Base-by-base conservation (phyloP, 2,329 filamentous ascomycete genomes). In the Fusarium sp. region DNA sequence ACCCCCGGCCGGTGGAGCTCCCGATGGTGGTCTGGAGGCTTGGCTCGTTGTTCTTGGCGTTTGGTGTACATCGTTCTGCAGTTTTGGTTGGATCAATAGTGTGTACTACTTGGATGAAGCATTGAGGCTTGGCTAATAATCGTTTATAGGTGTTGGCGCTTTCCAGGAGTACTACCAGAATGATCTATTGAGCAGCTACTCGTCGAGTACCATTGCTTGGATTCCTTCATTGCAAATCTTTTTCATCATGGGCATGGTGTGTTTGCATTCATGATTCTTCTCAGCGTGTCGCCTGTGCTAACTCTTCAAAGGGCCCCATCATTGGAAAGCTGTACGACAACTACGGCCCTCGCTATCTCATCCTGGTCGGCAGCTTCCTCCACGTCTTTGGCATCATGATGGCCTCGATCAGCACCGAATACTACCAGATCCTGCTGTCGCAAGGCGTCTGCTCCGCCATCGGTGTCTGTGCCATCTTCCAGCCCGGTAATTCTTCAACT, bases 321-420 rank as follows among this genome's bases (percentile, higher is more conserved):
- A 84, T 90, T n/a, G 91, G 91, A 3, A 85, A 83, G 34, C 61
- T 91, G 0, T 92, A 86, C 70, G 91, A 93, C 72, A 87, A 82
- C 60, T 87, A 89, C 60, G 91, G 91, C 0, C 89, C 90, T 0
- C 84, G 86, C 30, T 84, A 80, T 48, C 78, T 92, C 1, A 75
- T 91, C 2, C 36, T 88, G 1, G 74, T 76, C 12, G 89, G 89
- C 15, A 85, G 82, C 0, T 77, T 90, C 55, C 74, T 89, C 36
- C 86, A 90, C 59, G 85, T 91, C 15, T 86, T 91, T 58, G 86
- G 87, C 3, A 73, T 91, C 6, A 90, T 92, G 87, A 90, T 91
- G 88, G 83, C 87, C 0, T 86, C 83, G 8, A 77, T 91, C 8
- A 73, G 74, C n/a, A 78, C 66, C 0, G 58, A 82, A 43, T 84